These are phyloP conservation scores for Podila verticillata DNA, from an alignment of 192 early-diverging fungal genomes.

Conservation along the genomic window DNA sequence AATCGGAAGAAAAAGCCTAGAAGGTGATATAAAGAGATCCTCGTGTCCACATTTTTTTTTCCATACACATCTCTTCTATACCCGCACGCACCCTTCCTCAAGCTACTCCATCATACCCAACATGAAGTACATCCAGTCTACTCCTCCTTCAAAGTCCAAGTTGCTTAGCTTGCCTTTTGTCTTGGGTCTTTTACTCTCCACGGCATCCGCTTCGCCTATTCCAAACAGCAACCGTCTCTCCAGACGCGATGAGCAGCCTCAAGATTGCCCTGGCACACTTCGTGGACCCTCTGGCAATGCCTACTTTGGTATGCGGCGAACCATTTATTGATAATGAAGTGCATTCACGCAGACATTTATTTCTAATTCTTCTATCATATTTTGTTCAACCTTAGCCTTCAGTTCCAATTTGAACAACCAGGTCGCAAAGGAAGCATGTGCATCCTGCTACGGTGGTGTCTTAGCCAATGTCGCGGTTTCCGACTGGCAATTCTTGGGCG, in stretches of 20 bases:
- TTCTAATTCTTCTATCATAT: neutral
- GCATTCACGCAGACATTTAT: neutral
- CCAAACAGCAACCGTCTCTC: neutral
- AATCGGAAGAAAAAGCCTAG: too few relatives aligned
- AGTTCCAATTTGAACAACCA: constrained; percentile 19
- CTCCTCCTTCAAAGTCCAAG: neutral
- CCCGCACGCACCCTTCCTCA: neutral
- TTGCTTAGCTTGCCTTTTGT: constrained; percentile 27
- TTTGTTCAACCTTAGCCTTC: constrained; percentile 21
- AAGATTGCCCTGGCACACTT: constrained; percentile 23
- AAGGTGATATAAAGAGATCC: too few relatives aligned
- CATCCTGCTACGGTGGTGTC: constrained; percentile 28
- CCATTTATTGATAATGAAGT: neutral
- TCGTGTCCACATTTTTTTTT: too few relatives aligned
- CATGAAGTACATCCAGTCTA: constrained; percentile 2
- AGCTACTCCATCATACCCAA: neutral
- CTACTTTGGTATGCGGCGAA: constrained; percentile 25
- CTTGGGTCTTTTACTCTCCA: constrained; percentile 30
- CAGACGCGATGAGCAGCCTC: constrained; percentile 10
- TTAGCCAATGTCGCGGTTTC: constrained; percentile 12
- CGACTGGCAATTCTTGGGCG: constrained; percentile 19
- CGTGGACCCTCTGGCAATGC: constrained; percentile 52
- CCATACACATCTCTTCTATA: neutral
- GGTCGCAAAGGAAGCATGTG: constrained; percentile 31
- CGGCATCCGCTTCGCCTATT: constrained; percentile 12